Conservation (phyloP, 2,329 filamentous ascomycete species). For the Colletotrichum lindemuthianum region DNA sequence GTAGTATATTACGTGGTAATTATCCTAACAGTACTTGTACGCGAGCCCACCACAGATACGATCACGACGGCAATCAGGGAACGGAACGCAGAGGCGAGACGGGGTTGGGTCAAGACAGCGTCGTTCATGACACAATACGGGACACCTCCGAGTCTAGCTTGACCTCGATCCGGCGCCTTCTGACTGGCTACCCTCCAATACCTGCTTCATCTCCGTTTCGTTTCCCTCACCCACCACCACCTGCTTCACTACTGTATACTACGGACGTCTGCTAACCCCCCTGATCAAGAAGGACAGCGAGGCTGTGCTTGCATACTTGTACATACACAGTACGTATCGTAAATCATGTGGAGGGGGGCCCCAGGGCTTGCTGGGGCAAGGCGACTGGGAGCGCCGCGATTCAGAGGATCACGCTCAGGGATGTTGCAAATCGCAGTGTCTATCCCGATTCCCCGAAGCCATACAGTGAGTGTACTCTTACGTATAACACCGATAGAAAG, state of each 20-base stretch:
- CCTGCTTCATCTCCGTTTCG: not conserved
- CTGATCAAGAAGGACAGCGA: constrained; percentile 4
- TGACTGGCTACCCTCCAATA: constrained; percentile 1
- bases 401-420: constrained; percentile 35
- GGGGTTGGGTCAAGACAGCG: not conserved
- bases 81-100: not conserved
- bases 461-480: not conserved
- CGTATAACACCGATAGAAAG: constrained; percentile 16
- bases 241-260: not conserved
- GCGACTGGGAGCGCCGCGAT: constrained; percentile 29
- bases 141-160: constrained; percentile 31
- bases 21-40: too few species aligned
- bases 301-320: constrained; percentile 24
- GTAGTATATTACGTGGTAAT: not conserved
- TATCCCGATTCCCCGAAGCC: constrained; percentile 29
- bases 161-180: constrained; percentile 20
- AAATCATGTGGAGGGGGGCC: constrained; percentile 6
- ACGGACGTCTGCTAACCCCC: not conserved
- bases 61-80: constrained; percentile 6
- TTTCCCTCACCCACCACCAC: not conserved
- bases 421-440: constrained; percentile 36
- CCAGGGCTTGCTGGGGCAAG: constrained; percentile 2
- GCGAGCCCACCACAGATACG: constrained; percentile 2
- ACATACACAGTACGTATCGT: constrained; percentile 23
- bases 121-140: constrained; percentile 22